These are phyloP conservation scores for Moricandia moricandioides DNA, from an alignment of 345 rosid genomes.

Conservation along the genomic window DNA sequence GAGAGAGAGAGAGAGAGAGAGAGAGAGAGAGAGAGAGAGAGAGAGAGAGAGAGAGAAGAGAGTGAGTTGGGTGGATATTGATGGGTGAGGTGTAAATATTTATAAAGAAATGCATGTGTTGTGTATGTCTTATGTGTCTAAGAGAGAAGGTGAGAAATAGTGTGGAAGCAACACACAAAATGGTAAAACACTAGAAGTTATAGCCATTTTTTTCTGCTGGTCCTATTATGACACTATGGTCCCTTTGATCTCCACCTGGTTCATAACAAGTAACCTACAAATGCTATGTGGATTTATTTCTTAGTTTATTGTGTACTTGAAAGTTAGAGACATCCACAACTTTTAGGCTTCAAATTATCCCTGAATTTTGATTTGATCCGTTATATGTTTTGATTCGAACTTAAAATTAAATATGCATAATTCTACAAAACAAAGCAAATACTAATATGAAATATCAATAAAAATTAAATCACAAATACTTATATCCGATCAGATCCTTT, in stretches of 20 bases:
- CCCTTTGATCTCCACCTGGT: conserved; percentile 37
- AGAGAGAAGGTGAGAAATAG: background rate
- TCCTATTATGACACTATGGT: conserved; percentile 49
- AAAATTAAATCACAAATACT: too few relatives aligned
- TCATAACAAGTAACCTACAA: conserved; percentile 1
- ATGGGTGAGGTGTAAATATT: background rate
- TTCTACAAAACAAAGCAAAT: too few relatives aligned
- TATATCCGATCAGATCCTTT: too few relatives aligned
- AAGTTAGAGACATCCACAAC: background rate
- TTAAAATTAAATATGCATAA: too few relatives aligned
- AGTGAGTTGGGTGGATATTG: conserved; percentile 8
- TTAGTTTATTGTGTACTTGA: conserved; percentile 1
- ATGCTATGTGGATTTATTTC: background rate
- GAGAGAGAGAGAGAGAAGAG: background rate
- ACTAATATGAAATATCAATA: too few relatives aligned
- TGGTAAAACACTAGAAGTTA: conserved; percentile 24
- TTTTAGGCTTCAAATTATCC: background rate
- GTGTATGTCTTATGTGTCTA: background rate
- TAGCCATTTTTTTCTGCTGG: conserved; percentile 44
- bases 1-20: background rate
- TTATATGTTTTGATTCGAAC: too few relatives aligned
- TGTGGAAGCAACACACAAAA: background rate
- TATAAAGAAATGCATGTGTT: background rate
- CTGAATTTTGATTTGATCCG: too few relatives aligned
- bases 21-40: background rate